phyloP scores from a whole-genome alignment of 345 rosid species.

The thale cress (Arabidopsis thaliana) region TAIR10.1 NC_003076.8:1693501-1694000 shows the following conservation, averaged over 20 bases:
- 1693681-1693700: constrained; percentile 2
- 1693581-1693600: constrained; percentile 8
- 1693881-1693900: constrained; percentile 1
- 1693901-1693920: constrained; percentile 12
- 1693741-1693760: constrained; percentile 70
- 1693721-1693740: constrained; percentile 3
- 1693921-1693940: constrained; percentile 16
- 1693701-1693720: constrained; percentile 7
- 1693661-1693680: constrained; percentile 2
- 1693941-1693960: constrained; percentile 39
- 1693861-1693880: constrained; percentile 20
- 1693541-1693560: constrained; percentile 3
- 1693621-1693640: constrained; percentile 3
- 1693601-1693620: not conserved
- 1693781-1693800: constrained; percentile 83
- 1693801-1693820: constrained; percentile 98
- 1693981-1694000: constrained; percentile 92
- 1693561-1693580: not conserved
- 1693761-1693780: constrained; percentile 79
- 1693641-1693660: not conserved
- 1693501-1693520: constrained; percentile 7
- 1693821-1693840: constrained; percentile 55
- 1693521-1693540: constrained; percentile 3
- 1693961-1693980: constrained; percentile 91
- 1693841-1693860: constrained; percentile 23